Evolutionary conservation across 805 yeast genomes (phyloP).

Genomic region (Priceomyces fermenticarens): DNA sequence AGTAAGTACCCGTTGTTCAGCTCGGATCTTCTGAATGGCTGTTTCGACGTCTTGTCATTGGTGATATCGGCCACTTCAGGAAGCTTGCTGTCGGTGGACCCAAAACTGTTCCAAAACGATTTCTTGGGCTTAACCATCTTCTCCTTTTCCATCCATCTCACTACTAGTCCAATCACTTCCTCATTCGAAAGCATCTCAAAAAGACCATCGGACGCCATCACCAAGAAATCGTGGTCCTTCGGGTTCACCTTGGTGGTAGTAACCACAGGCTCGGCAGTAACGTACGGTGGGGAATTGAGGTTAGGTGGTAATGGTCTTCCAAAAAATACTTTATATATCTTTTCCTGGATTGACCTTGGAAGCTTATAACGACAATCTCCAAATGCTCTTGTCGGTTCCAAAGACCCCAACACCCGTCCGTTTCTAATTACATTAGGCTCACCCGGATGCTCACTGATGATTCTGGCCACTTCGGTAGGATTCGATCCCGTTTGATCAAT

Average conservation of each 20-base stretch:
- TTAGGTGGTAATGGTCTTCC: conserved; percentile 74
- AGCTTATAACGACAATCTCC: conserved; percentile 96
- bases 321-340: conserved; percentile 71
- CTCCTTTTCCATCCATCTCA: conserved; percentile 85
- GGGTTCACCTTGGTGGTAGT: conserved; percentile 77
- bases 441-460: conserved; percentile 85
- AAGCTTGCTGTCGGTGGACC: conserved; percentile 44
- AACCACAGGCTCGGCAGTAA: conserved; percentile 92
- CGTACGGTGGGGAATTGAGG: conserved; percentile 90
- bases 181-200: conserved; percentile 90
- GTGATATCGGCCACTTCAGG: conserved; percentile 67
- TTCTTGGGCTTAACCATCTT: conserved; percentile 53
- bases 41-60: conserved; percentile 59
- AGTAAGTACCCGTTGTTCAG: conserved; percentile 46
- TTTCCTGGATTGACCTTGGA: conserved; percentile 71
- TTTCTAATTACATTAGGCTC: conserved; percentile 80
- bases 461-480: conserved; percentile 78
- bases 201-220: conserved; percentile 91
- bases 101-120: conserved; percentile 45
- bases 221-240: conserved; percentile 75
- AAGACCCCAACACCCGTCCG: conserved; percentile 88
- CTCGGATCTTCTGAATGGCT: conserved; percentile 63
- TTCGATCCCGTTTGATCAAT: conserved; percentile 95
- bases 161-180: conserved; percentile 88
- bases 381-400: conserved; percentile 95